Conservation (phyloP, 805 yeast genomes). For the Candida golubevii region DNA sequence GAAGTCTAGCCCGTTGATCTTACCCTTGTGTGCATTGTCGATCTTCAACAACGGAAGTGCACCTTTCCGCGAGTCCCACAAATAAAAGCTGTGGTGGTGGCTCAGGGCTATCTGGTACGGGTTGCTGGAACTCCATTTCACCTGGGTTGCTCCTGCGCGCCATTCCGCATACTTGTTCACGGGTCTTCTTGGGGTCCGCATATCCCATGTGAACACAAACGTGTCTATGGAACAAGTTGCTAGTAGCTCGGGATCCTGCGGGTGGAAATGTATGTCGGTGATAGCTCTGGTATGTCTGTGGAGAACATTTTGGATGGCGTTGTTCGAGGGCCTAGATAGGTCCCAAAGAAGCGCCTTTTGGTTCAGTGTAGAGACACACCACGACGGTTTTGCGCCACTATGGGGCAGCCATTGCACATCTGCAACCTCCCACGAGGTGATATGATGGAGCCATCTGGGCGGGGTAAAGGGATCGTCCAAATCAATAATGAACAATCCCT, state of each 20-base stretch:
- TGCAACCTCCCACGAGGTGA: conserved; percentile 97
- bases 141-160: conserved; percentile 92
- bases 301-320: conserved; percentile 79
- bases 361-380: conserved; percentile 92
- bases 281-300: conserved; percentile 93
- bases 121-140: conserved; percentile 82
- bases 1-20: conserved; percentile 88
- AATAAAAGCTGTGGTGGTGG: conserved; percentile 72
- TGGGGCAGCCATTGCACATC: conserved; percentile 99
- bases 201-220: conserved; percentile 84
- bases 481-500: conserved; percentile 87
- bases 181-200: conserved; percentile 74
- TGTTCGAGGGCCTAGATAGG: conserved; percentile 60
- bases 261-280: conserved; percentile 92
- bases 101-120: conserved; percentile 78
- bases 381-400: conserved; percentile 74
- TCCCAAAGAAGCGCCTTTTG: conserved; percentile 97
- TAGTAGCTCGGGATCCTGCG: conserved; percentile 74
- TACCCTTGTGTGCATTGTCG: conserved; percentile 68
- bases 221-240: conserved; percentile 96
- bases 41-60: conserved; percentile 66
- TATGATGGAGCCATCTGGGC: conserved; percentile 89
- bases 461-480: conserved; percentile 92
- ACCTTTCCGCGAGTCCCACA: conserved; percentile 90
- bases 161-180: conserved; percentile 84